Evolutionary conservation across 139 green algal genomes (phyloP).

Genomic region (Picochlorum sp.): DNA sequence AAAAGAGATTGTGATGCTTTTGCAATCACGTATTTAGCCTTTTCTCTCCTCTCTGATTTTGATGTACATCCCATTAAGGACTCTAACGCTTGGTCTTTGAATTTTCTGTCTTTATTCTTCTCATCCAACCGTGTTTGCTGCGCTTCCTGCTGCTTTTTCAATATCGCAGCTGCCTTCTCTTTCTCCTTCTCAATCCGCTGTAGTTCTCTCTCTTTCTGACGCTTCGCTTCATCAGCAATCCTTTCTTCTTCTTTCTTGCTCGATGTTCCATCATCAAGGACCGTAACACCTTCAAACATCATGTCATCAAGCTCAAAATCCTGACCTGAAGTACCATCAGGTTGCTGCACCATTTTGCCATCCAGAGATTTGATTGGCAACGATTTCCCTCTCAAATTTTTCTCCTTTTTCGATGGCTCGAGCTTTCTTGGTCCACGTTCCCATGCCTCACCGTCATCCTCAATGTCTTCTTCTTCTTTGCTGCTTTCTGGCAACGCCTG

Average conservation of each 20-base stretch:
- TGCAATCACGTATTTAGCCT: constrained; percentile 60
- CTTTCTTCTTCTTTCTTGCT: constrained; percentile 4
- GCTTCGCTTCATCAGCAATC: neutral
- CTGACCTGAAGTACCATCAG: too few species aligned
- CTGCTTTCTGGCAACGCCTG: constrained; percentile 5
- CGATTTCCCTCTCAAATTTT: neutral
- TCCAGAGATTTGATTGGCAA: constrained; percentile 49
- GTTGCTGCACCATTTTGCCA: constrained; percentile 29
- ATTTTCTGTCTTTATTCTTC: neutral
- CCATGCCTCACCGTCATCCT: constrained; percentile 1
- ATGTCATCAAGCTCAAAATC: neutral
- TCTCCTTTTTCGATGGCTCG: neutral
- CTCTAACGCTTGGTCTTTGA: constrained; percentile 20
- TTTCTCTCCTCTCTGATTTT: constrained; percentile 28
- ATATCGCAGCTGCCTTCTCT: constrained; percentile 3
- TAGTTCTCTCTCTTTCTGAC: neutral
- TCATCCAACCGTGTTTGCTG: constrained; percentile 8
- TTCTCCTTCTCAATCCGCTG: constrained; percentile 2
- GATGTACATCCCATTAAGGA: constrained; percentile 27
- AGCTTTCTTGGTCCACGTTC: neutral
- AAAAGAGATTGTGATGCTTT: constrained; percentile 57
- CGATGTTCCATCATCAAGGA: constrained; percentile 10
- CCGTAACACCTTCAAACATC: neutral
- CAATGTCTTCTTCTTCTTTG: constrained; percentile 2
- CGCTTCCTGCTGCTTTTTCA: neutral